Conservation (phyloP, 1,284 basidiomycete species). For the Sparassis latifolia region DNA sequence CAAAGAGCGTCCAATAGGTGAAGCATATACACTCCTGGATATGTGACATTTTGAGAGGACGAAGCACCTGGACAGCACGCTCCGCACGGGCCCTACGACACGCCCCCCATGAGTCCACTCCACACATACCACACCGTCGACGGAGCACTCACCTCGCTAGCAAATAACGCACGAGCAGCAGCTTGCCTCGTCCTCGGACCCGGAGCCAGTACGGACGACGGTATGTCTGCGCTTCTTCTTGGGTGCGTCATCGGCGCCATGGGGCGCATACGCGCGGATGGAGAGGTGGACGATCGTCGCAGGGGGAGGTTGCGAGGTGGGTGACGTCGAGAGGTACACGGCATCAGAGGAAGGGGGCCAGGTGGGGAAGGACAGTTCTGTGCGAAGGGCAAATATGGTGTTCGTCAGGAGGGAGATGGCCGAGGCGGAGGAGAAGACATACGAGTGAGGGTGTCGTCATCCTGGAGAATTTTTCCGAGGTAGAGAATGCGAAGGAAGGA, state of each 20-base stretch:
- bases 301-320: slow-evolving; percentile 22
- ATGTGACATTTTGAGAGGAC: too few relatives aligned
- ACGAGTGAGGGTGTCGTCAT: slow-evolving; percentile 75
- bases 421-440: slow-evolving; percentile 25
- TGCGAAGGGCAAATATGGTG: not conserved
- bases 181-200: slow-evolving; percentile 15
- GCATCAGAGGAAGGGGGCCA: slow-evolving; percentile 18
- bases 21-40: too few relatives aligned
- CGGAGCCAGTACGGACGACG: slow-evolving; percentile 1
- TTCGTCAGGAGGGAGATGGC: not conserved
- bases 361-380: slow-evolving; percentile 46
- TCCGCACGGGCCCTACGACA: too few relatives aligned
- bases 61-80: too few relatives aligned
- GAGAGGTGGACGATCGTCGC: slow-evolving; percentile 79
- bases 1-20: too few relatives aligned
- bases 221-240: slow-evolving; percentile 37
- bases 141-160: slow-evolving; percentile 4
- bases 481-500: slow-evolving; percentile 75
- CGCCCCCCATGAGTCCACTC: too few relatives aligned
- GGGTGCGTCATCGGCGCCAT: slow-evolving; percentile 41
- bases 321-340: slow-evolving; percentile 17
- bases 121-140: too few relatives aligned
- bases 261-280: slow-evolving; percentile 57
- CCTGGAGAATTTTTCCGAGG: slow-evolving; percentile 78
- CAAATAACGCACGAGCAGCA: slow-evolving; percentile 25